Evolutionary conservation across 495 filamentous ascomycete species (phyloP), one percentile per base, ranked within the genome.

Genomic region (Penicillium daleae): DNA sequence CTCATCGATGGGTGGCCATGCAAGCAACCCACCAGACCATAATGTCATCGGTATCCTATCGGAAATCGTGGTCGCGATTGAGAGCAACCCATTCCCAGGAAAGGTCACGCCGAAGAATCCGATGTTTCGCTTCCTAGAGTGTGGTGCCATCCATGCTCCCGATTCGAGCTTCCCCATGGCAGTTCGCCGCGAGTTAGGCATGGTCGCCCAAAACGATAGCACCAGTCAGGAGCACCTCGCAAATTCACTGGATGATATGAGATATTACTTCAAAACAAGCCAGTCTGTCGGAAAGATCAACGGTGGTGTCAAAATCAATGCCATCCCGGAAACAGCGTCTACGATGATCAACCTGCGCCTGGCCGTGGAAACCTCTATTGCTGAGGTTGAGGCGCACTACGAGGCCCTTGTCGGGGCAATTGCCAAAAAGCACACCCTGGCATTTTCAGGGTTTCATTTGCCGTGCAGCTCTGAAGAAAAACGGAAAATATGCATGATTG

Each of bases 251-350:
- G 42, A 60, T 29, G 29, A 63, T 57, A 56, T 63, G 59, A 42
- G 51, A 57, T 63, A 57, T 10, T 59, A 32, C 24, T 59, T 68
- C 22, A 32, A 60, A 13, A 68, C 63, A 21, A 66, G 40, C 21
- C 72, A 78, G 54, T 75, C 79, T 7, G 72, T 78, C 1, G 77
- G 86, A 68, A 71, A 86, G 15, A 84, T 89, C 57, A 66, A 74
- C 8, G 85, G 85, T 12, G 85, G 85, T 15, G 76, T 84, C 56
- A 89, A 87, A 68, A 74, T 76, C 63, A 89, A 88, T 61, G 85
- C 85, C 8, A 79, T 88, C 2, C 86, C 86, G 0, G 85, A 89
- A 66, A 78, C 81, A 12, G 82, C 78, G 0, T 71, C 66, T 1
- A 77, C 77, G 0, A 74, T 80, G 2, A 74, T 87, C 32, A 85